Evolutionary conservation across 169 alveolate genomes (phyloP).

Genomic region (Perkinsus olseni): DNA sequence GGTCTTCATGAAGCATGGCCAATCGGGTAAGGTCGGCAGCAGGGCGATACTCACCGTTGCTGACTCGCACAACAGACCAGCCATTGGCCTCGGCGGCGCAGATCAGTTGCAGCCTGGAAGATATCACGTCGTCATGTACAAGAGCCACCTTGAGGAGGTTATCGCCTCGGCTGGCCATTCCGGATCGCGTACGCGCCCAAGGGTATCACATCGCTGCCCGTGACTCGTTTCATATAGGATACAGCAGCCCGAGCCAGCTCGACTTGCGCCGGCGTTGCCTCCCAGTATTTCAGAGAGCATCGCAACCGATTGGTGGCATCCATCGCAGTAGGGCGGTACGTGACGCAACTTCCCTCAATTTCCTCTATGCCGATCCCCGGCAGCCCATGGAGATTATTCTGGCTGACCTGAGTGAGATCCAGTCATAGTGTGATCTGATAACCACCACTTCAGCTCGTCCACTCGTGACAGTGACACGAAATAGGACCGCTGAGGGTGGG

Average conservation of each 20-base stretch:
- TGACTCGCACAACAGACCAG: neutral
- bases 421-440: too few species aligned
- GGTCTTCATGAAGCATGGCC: neutral
- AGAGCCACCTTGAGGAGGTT: neutral
- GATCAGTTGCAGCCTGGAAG: neutral
- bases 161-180: neutral
- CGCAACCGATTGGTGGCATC: neutral
- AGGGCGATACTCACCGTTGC: neutral
- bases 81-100: neutral
- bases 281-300: neutral
- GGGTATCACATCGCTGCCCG: neutral
- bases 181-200: neutral
- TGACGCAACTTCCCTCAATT: neutral
- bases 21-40: neutral
- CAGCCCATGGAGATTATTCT: neutral
- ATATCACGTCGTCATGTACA: neutral
- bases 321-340: neutral
- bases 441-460: too few species aligned
- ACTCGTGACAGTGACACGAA: too few species aligned
- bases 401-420: neutral
- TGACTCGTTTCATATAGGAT: neutral
- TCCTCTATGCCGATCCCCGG: neutral
- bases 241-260: neutral
- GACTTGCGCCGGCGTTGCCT: neutral
- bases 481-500: too few species aligned